phyloP scores from a whole-genome alignment of 1,284 basidiomycete species.

The Ustilago cynodontis region DNA sequence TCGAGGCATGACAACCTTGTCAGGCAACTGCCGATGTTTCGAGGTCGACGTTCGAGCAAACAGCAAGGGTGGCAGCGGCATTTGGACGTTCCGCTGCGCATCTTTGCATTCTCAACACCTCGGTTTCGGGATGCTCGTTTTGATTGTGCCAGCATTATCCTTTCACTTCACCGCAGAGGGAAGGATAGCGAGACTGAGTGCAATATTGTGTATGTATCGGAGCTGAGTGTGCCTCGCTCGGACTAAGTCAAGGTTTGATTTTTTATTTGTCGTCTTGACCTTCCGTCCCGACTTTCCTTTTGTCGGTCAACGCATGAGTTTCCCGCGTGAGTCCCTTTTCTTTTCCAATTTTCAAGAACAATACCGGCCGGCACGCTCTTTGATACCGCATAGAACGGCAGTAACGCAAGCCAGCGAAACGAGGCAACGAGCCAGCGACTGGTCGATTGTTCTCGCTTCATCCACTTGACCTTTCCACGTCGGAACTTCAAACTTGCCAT shows the following conservation, averaged over 20 bases:
- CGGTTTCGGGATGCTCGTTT: no score
- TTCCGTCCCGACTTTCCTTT: conserved; percentile 6
- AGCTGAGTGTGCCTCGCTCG: not conserved
- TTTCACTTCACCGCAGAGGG: not conserved
- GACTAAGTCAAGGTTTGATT: not conserved
- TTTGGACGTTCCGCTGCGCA: not conserved
- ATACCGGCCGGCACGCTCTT: not conserved
- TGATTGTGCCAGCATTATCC: no score
- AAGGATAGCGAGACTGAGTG: no score
- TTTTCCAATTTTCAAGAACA: not conserved
- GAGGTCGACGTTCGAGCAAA: not conserved
- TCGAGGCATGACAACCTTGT: no score
- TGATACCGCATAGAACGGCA: not conserved
- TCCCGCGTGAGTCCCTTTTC: not conserved
- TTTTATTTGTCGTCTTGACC: not conserved
- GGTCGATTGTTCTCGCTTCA: not conserved
- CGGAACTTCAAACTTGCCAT: not conserved
- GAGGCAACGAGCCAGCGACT: not conserved
- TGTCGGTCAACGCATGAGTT: not conserved
- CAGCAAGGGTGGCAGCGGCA: not conserved
- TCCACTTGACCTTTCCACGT: not conserved
- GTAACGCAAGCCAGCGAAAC: no score
- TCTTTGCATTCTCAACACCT: not conserved
- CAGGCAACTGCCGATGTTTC: not conserved
- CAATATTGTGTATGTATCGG: no score